Base-by-base conservation (phyloP, 78 protist genomes). In the Dictyostelium brefeldianum region DNA sequence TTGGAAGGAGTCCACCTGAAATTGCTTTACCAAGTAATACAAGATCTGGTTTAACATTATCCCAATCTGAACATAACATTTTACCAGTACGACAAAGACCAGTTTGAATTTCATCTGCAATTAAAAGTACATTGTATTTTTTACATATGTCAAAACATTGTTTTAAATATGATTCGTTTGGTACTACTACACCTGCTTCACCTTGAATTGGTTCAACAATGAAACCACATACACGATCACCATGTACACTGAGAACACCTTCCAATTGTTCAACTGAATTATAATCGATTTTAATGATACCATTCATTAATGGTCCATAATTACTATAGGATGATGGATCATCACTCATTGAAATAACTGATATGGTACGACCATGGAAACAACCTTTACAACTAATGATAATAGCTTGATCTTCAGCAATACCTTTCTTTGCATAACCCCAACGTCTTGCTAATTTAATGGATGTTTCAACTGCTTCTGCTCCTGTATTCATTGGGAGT, bases 151-250 rank as follows among this genome's bases (percentile, higher is more conserved):
- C 90, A 53, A 29, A 10, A 53, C 89, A 96, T 78, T 78, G 75
- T 67, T 51, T 3, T 65, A 98, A 56, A 95, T 98, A 99, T 71
- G 95, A 98, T 46, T 89, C 96, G 22, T 80, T 85, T 17, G 99
- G 99, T 48, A 99, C 98, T 27, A 94, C 77, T 50, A 99, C 99
- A 67, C 94, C 97, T 25, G 98, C 98, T 59, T 97, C 97, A 17
- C 99, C 99, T 94, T 99, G 99, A 95, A 99, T 98, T 59, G 99
- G 99, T 94, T 99, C 99, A 27, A 80, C 80, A 25, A 98, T 53
- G 89, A 98, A 98, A 6, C 92, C 99, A 54, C 84, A 69, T 46
- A 94, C 91, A 15, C 25, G 7, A 43, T 85, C 79, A 50, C 89
- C 97, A 70, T 96, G 56, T 27, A 73, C 59, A 47, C 81, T 65